Evolutionary conservation across 352 stramenopile genomes (phyloP), one percentile per base, ranked within the genome.

Genomic region (Phytophthora hybrid): DNA sequence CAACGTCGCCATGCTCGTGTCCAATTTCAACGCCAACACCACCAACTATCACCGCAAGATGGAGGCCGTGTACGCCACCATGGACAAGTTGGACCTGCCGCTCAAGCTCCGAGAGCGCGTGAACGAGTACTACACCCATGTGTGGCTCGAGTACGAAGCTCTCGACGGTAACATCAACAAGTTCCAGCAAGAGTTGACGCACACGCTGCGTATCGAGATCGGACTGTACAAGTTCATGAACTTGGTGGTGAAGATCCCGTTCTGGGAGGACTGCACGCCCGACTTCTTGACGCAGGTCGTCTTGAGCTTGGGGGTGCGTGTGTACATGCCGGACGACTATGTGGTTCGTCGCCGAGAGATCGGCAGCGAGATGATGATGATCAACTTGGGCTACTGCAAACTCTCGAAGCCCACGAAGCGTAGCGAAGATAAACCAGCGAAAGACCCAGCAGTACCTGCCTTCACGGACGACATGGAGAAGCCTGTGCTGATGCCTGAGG

Each of bases 341-440:
- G 41, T 21, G 18, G 41, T 49, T 18, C 41, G 41, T 49, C 41
- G 41, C 18, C 14, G 41, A 9, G 41, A 49, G 16, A 49, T 49
- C 18, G 41, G 41, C 41, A 49, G 18, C 18, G 41, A 49, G 41
- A 44, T 44, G 37, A 44, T 44, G 37, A 44, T 44, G 37, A 44
- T 44, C 9, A 73, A 49, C 16, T 10, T 49, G 41, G 41, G 41
- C 5, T 49, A 49, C 41, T 49, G 41, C 41, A 49, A 49, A 9
- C 41, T 49, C 41, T 49, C 41, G 13, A 49, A 19, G 41, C 41
- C 41, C 14, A 49, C 21, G 13, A 49, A 49, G 6, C 18, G 19
- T n/a, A 19, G 8, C 14, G 41, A 49, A 8, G 41, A 19, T 14
- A 49, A 49, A 49, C 41, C 41, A 19, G 3, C 41, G 14, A 49